Evolutionary conservation across 192 early-diverging fungal genomes (phyloP), one percentile per base, ranked within the genome.

Genomic region (Anaeromyces robustus): DNA sequence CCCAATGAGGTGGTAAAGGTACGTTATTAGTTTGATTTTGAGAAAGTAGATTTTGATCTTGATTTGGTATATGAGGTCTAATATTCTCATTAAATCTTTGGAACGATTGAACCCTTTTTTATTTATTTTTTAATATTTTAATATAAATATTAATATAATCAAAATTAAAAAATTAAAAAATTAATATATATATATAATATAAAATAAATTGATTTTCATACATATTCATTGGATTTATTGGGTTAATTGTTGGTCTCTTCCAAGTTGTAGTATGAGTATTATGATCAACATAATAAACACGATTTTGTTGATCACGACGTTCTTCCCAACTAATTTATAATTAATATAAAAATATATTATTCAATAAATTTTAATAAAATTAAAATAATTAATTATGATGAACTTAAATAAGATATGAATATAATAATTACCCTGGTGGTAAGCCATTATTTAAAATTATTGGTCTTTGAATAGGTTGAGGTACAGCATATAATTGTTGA

Each of bases 251-350:
- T 80, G 90, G 89, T 30, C 88, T 86, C 79, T 91, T 92, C 97
- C 97, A 99, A 19, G 97, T 98, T 13, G 97, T 99, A 19, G 92
- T 93, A 39, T 96, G 91, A n/a, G 90, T 93, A 86, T 95, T 98
- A 85, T 99, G 97, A 86, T 99, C 96, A 29, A 99, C 96, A 87
- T 96, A 99, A 89, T 99, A 99, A 11, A 93, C 93, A 4, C 97
- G 92, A 14, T 96, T 94, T 77, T 96, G 83, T 83, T 96, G 93
- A 89, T 99, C 97, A 29, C 93, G 89, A 79, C 97, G 92, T 78
- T 95, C 90, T 89, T 99, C 97, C 97, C 97, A 99, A 52, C 97
- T 94, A 26, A 81, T 32, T 30, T 13, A 0, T 83, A 37, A 78
- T 29, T 30, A 31, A 39, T 39, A 39, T 39, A 14, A 39, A 12